phyloP scores from a whole-genome alignment of 116 monocot species.

The Dioscorea cayenensis region DNA sequence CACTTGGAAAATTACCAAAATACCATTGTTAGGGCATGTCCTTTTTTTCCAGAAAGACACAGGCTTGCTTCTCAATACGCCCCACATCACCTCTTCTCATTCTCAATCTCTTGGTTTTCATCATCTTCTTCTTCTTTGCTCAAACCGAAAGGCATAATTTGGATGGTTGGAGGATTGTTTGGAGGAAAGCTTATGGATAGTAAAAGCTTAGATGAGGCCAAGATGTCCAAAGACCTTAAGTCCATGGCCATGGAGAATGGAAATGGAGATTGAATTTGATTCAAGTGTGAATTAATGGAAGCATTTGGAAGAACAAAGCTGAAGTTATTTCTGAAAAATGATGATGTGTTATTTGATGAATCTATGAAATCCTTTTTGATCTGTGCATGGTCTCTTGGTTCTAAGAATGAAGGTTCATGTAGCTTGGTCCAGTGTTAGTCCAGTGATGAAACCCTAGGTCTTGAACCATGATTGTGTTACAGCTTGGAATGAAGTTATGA shows the following conservation, averaged over 20 bases:
- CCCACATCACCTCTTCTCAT: too few species aligned
- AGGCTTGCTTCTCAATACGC: too few species aligned
- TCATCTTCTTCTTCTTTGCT: too few species aligned
- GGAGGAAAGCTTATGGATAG: too few species aligned
- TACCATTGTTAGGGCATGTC: too few species aligned
- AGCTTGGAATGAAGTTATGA: constrained; percentile 4
- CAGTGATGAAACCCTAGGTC: constrained; percentile 32
- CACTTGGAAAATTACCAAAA: too few species aligned
- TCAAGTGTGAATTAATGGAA: constrained; percentile 11
- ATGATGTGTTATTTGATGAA: neutral
- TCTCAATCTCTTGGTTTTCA: too few species aligned
- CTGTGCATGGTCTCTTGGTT: constrained; percentile 9
- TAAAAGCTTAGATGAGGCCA: constrained; percentile 26
- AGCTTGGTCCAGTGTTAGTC: constrained; percentile 8
- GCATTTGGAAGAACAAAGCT: constrained; percentile 21
- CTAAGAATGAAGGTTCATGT: constrained; percentile 1
- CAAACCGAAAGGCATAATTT: too few species aligned
- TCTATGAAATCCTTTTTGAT: constrained; percentile 36
- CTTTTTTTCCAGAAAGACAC: too few species aligned
- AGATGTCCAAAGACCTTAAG: constrained; percentile 23
- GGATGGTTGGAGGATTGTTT: too few species aligned
- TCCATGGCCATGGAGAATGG: constrained; percentile 16
- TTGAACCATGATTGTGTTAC: constrained; percentile 26
- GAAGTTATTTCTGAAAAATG: constrained; percentile 8
- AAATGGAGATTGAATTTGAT: neutral